phyloP scores from a whole-genome alignment of 2,329 filamentous ascomycete genomes.

The Fusarium sp. region DNA sequence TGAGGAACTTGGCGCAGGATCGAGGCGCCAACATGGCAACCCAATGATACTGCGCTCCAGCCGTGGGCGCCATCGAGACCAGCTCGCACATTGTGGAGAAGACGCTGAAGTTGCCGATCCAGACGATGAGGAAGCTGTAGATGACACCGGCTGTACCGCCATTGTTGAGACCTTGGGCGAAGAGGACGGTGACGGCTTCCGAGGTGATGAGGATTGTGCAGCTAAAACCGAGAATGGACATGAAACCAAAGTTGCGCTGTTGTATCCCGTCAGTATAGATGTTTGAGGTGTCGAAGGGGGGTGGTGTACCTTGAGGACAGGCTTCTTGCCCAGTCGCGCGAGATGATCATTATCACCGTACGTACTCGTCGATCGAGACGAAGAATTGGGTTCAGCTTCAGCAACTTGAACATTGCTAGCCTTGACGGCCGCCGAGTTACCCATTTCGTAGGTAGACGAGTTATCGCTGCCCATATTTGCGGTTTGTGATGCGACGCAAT shows the following conservation, averaged over 20 bases:
- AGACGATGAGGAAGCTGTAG: constrained; percentile 63
- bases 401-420: constrained; percentile 17
- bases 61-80: constrained; percentile 61
- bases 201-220: constrained; percentile 66
- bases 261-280: background rate
- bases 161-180: constrained; percentile 55
- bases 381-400: constrained; percentile 38
- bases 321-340: constrained; percentile 47
- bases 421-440: constrained; percentile 33
- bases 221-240: constrained; percentile 65
- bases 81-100: constrained; percentile 56
- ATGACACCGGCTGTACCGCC: constrained; percentile 66
- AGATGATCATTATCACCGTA: constrained; percentile 44
- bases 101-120: constrained; percentile 59
- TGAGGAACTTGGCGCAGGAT: constrained; percentile 63
- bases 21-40: constrained; percentile 64
- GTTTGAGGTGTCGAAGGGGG: background rate
- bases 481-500: background rate
- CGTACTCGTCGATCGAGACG: constrained; percentile 15
- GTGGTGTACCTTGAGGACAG: constrained; percentile 42
- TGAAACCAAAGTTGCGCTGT: constrained; percentile 62
- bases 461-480: constrained; percentile 37
- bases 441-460: constrained; percentile 41
- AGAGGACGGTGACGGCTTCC: constrained; percentile 57
- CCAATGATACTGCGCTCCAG: constrained; percentile 72